Conservation (phyloP, 192 early-diverging fungal genomes). For the Coemansia sp. region DNA sequence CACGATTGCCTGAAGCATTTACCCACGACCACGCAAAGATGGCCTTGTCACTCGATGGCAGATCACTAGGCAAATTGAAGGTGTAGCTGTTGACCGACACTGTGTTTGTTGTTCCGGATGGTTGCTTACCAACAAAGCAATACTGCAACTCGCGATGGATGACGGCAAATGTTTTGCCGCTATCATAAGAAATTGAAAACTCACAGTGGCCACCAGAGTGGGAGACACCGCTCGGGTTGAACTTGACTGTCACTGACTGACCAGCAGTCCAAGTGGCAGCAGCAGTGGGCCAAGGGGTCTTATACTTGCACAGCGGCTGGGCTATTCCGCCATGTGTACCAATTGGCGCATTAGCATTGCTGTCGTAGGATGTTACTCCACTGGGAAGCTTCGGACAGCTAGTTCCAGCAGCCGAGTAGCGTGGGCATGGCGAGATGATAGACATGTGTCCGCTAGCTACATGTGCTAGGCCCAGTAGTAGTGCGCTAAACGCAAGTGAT, state of each 20-base stretch:
- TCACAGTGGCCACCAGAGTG: slow-evolving; percentile 70
- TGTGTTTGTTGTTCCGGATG: slow-evolving; percentile 10
- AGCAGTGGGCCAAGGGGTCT: slow-evolving; percentile 29
- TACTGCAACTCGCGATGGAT: slow-evolving; percentile 51
- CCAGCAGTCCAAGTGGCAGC: slow-evolving; percentile 58
- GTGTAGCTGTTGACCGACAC: slow-evolving; percentile 34
- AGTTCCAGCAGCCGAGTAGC: slow-evolving; percentile 17
- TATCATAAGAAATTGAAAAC: slow-evolving; percentile 67
- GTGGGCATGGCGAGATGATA: slow-evolving; percentile 22
- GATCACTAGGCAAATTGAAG: slow-evolving; percentile 55
- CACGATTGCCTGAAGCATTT: slow-evolving; percentile 62
- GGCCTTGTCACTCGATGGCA: slow-evolving; percentile 58
- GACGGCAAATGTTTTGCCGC: slow-evolving; percentile 62
- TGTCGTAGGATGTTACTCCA: slow-evolving; percentile 42
- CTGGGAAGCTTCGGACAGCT: slow-evolving; percentile 16
- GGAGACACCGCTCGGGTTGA: slow-evolving; percentile 19
- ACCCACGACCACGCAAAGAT: slow-evolving; percentile 67
- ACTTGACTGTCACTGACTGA: slow-evolving; percentile 52
- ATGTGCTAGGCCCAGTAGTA: slow-evolving; percentile 12
- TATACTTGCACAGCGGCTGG: slow-evolving; percentile 43
- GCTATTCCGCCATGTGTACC: slow-evolving; percentile 16
- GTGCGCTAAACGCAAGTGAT: neutral
- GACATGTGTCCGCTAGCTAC: slow-evolving; percentile 16
- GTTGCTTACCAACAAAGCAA: slow-evolving; percentile 44
- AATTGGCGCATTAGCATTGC: slow-evolving; percentile 39